Evolutionary conservation across 75 land plant genomes (phyloP).

Genomic region (Sequoiadendron giganteum): DNA sequence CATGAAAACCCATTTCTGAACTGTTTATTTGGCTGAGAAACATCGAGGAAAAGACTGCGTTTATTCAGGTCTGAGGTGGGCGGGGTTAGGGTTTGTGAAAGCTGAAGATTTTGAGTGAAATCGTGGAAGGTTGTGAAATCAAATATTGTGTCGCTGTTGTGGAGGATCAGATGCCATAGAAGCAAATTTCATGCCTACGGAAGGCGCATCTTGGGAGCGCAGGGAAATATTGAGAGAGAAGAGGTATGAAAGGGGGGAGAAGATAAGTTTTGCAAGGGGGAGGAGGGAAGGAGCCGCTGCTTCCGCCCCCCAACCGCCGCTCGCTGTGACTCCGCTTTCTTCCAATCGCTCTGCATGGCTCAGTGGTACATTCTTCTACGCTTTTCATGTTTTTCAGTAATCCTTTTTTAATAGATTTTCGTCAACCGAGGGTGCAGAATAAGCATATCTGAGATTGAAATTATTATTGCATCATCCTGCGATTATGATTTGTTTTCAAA

Average conservation of each 20-base stretch:
- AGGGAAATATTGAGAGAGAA: slow-evolving; percentile 41
- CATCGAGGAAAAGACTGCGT: background rate
- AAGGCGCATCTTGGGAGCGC: slow-evolving; percentile 60
- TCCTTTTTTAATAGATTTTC: background rate
- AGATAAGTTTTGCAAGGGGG: slow-evolving; percentile 11
- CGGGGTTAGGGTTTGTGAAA: too few species aligned
- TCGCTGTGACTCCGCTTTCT: background rate
- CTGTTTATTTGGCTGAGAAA: background rate
- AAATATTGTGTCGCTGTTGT: background rate
- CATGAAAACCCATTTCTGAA: background rate
- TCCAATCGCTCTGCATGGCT: slow-evolving; percentile 23
- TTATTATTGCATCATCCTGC: background rate
- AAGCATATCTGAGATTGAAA: background rate
- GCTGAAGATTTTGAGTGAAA: too few species aligned
- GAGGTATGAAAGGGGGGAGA: slow-evolving; percentile 35
- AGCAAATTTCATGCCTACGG: slow-evolving; percentile 53
- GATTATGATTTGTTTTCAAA: background rate
- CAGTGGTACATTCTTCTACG: slow-evolving; percentile 12
- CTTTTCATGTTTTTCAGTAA: too few species aligned
- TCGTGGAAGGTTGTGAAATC: background rate
- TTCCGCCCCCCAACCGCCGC: slow-evolving; percentile 19
- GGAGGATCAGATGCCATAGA: slow-evolving; percentile 8
- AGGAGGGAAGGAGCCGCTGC: slow-evolving; percentile 19
- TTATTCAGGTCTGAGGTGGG: background rate
- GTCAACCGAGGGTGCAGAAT: background rate